Percentiles rank a stretch among this genome's conserved stretches.
These are phyloP conservation scores for Hawksworthiomyces lignivorus DNA, from an alignment of 2,329 filamentous ascomycete genomes.

Conservation along the genomic window DNA sequence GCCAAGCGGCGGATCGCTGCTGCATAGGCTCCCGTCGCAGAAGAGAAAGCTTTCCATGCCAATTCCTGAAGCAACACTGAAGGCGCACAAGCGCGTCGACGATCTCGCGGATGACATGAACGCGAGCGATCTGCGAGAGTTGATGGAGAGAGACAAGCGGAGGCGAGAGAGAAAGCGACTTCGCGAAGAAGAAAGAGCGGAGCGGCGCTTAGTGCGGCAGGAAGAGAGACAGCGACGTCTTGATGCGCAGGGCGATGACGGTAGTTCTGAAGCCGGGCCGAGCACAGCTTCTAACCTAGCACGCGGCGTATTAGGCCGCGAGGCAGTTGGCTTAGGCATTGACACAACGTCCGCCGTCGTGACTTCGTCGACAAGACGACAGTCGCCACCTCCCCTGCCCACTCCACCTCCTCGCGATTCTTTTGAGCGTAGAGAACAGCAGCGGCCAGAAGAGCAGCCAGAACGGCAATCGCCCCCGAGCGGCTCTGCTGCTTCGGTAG, in stretches of 20 bases:
- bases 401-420: neutral
- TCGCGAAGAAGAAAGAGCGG: conserved; percentile 58
- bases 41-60: conserved; percentile 43
- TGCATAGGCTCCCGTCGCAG: conserved; percentile 41
- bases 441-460: conserved; percentile 5
- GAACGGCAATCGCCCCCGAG: neutral
- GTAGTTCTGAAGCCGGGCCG: neutral
- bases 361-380: conserved; percentile 48
- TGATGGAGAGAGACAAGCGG: conserved; percentile 83
- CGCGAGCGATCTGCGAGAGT: conserved; percentile 72
- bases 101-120: conserved; percentile 78
- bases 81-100: conserved; percentile 55
- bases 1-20: conserved; percentile 34
- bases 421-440: neutral
- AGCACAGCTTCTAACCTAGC: conserved; percentile 39
- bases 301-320: conserved; percentile 52
- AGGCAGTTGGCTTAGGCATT: conserved; percentile 47
- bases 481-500: neutral
- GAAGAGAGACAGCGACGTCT: conserved; percentile 53
- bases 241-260: conserved; percentile 19
- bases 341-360: conserved; percentile 45
- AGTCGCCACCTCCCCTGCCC: conserved; percentile 7
- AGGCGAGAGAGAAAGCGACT: conserved; percentile 67
- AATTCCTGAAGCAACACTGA: conserved; percentile 55
- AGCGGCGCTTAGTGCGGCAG: conserved; percentile 55